phyloP scores from a whole-genome alignment of 148 eudicot species.

The Spergularia marina region DNA sequence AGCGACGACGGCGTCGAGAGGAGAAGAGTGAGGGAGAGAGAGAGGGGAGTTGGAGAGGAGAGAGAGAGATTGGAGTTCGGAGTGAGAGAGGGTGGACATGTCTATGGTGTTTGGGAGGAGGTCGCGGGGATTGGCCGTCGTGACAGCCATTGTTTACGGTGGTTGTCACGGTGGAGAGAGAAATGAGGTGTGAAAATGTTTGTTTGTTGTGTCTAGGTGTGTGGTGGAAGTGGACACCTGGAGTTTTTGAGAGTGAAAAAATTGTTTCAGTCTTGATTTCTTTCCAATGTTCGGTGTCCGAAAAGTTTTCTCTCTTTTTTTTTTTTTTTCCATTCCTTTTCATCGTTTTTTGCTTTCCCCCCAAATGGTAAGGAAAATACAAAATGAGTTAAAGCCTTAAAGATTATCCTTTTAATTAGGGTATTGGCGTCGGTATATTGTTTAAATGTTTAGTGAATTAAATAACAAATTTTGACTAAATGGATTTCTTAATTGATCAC shows the following conservation, averaged over 20 bases:
- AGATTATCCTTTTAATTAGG: too few relatives aligned
- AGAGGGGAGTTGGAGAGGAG: constrained; percentile 22
- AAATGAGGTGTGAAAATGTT: too few relatives aligned
- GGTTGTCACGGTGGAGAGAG: constrained; percentile 2
- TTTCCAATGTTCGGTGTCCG: too few relatives aligned
- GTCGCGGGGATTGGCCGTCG: neutral
- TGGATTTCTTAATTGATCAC: too few relatives aligned
- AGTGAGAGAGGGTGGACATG: constrained; percentile 28
- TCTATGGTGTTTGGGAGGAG: constrained; percentile 15
- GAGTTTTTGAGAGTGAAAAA: neutral
- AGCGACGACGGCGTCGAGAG: constrained; percentile 8
- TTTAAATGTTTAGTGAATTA: too few relatives aligned
- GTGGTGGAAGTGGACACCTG: constrained; percentile 17
- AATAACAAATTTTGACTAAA: too few relatives aligned
- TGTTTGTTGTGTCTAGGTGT: neutral
- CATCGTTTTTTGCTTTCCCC: too few relatives aligned
- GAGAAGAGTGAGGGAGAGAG: neutral
- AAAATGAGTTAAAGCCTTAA: too few relatives aligned
- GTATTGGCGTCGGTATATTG: too few relatives aligned
- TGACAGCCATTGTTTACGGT: constrained; percentile 2
- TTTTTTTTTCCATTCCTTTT: too few relatives aligned
- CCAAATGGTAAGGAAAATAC: too few relatives aligned
- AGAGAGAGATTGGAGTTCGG: constrained; percentile 34
- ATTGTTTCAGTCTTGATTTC: neutral
- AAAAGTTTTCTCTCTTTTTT: too few relatives aligned